A percentile compares a stretch with the other conserved stretches of the same genome.
Evolutionary conservation across 1,139 yeast species (phyloP).

Genomic region (Wickerhamiella pararugosa): DNA sequence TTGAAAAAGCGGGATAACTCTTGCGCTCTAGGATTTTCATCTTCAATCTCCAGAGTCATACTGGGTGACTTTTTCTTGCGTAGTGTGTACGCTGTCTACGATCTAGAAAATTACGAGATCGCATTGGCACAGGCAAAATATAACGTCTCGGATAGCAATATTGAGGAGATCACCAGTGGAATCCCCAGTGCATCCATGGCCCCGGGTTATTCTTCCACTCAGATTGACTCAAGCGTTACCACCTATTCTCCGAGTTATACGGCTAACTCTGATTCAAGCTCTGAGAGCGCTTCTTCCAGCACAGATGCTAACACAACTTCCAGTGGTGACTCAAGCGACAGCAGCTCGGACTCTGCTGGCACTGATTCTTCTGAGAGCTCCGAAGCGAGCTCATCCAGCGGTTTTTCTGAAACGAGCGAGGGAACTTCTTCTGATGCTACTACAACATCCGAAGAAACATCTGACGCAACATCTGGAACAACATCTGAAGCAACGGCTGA

Average conservation of each 20-base stretch:
- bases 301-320: no score
- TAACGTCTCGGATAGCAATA: slow-evolving; percentile 12
- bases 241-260: background rate
- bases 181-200: slow-evolving; percentile 6
- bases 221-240: slow-evolving; percentile 1
- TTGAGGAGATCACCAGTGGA: slow-evolving; percentile 12
- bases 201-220: background rate
- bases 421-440: no score
- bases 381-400: no score
- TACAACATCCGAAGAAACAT: no score
- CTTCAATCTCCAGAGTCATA: slow-evolving; percentile 17
- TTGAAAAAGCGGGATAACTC: slow-evolving; percentile 7
- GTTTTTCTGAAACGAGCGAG: no score
- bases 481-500: no score
- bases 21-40: slow-evolving; percentile 12
- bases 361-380: no score
- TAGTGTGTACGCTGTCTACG: slow-evolving; percentile 63
- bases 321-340: no score
- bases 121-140: slow-evolving; percentile 47
- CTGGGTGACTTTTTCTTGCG: slow-evolving; percentile 69
- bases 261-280: background rate
- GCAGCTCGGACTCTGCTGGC: no score
- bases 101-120: slow-evolving; percentile 48
- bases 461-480: no score
- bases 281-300: no score